phyloP scores from a whole-genome alignment of 2,329 filamentous ascomycete genomes.

The Ampelomyces quisqualis region DNA sequence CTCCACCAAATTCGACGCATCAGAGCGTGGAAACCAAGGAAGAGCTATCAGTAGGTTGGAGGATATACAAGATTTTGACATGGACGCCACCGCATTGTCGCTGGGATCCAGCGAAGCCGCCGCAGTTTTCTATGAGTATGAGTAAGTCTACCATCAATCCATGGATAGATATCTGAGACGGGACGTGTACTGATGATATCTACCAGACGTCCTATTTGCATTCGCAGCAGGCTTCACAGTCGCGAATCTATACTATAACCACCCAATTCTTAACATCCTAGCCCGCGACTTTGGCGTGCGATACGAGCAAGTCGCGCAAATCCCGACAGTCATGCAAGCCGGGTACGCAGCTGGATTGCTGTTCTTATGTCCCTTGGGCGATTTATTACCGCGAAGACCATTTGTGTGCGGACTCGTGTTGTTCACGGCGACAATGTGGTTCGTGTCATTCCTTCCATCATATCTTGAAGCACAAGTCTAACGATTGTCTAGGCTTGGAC shows the following conservation, averaged over 20 bases:
- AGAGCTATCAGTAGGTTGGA: slow-evolving; percentile 20
- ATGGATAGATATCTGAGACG: neutral
- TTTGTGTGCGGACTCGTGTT: slow-evolving; percentile 69
- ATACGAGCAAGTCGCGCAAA: slow-evolving; percentile 65
- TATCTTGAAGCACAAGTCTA: neutral
- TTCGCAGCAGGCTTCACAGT: slow-evolving; percentile 72
- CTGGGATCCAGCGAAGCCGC: slow-evolving; percentile 66
- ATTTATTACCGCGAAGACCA: slow-evolving; percentile 64
- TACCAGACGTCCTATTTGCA: slow-evolving; percentile 65
- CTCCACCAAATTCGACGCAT: neutral
- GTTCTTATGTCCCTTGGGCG: slow-evolving; percentile 74
- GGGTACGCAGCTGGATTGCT: slow-evolving; percentile 75
- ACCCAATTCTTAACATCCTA: slow-evolving; percentile 75
- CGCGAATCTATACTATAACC: slow-evolving; percentile 79
- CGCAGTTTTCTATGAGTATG: slow-evolving; percentile 65
- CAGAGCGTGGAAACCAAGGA: neutral
- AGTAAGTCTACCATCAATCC: slow-evolving; percentile 37
- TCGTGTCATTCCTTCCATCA: slow-evolving; percentile 26
- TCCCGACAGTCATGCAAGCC: slow-evolving; percentile 76
- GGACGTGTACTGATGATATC: neutral
- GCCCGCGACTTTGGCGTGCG: slow-evolving; percentile 69
- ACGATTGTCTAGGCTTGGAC: slow-evolving; percentile 51
- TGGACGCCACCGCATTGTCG: slow-evolving; percentile 68
- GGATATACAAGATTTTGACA: slow-evolving; percentile 42
- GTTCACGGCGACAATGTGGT: slow-evolving; percentile 68